Evolutionary conservation across 371 early-diverging fungal species (phyloP).

Genomic region (Saksenaea oblongispora): DNA sequence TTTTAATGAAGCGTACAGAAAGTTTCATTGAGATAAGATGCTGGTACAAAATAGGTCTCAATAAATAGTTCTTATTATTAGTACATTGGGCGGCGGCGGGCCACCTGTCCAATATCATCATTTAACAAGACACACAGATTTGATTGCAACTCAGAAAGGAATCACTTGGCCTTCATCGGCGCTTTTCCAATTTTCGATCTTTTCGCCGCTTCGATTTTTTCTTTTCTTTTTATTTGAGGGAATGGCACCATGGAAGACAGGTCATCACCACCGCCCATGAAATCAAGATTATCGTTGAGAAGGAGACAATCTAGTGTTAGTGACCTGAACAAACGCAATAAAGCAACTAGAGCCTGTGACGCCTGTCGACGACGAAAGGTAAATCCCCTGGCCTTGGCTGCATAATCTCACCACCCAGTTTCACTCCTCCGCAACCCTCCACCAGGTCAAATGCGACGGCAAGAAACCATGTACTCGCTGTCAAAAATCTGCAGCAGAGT

Average conservation of each 20-base stretch:
- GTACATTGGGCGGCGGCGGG: too few relatives aligned
- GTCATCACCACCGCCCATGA: neutral
- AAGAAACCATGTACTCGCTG: slow-evolving; percentile 49
- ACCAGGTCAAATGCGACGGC: slow-evolving; percentile 53
- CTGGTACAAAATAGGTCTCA: too few relatives aligned
- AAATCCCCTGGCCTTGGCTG: slow-evolving; percentile 10
- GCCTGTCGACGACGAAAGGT: slow-evolving; percentile 55
- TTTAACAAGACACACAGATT: neutral
- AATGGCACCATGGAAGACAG: slow-evolving; percentile 1
- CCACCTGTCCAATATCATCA: too few relatives aligned
- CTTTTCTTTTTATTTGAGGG: neutral
- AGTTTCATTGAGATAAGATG: too few relatives aligned
- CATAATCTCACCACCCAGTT: slow-evolving; percentile 30
- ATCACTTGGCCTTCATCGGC: neutral
- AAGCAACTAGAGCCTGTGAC: slow-evolving; percentile 50
- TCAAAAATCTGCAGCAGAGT: slow-evolving; percentile 36
- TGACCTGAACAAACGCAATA: slow-evolving; percentile 37
- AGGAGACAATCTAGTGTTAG: slow-evolving; percentile 22
- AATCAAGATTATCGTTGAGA: slow-evolving; percentile 12
- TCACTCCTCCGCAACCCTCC: slow-evolving; percentile 28
- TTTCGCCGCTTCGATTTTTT: slow-evolving; percentile 3
- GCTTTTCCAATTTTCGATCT: slow-evolving; percentile 4
- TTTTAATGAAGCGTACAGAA: too few relatives aligned
- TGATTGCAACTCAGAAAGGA: neutral
- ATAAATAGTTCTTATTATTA: too few relatives aligned